Conservation (phyloP, 768 basidiomycete species). For the Phaffia australis region DNA sequence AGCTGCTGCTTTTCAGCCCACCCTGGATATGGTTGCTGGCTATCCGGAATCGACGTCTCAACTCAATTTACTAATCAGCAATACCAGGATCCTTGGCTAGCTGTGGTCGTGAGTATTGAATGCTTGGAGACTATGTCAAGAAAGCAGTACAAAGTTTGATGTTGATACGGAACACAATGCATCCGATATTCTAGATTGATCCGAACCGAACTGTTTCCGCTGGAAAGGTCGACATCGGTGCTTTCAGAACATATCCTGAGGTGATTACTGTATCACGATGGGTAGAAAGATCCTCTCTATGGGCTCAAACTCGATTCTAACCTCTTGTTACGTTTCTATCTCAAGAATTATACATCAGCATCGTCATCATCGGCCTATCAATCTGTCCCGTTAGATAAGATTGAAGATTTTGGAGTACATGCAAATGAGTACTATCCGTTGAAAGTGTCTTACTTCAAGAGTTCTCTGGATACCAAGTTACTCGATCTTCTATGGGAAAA, state of each 20-base stretch:
- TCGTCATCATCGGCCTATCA: slow-evolving; percentile 68
- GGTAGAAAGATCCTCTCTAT: background rate
- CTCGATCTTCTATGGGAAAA: slow-evolving; percentile 94
- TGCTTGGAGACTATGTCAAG: background rate
- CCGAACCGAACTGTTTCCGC: slow-evolving; percentile 97
- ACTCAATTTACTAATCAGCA: slow-evolving; percentile 93
- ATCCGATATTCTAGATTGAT: slow-evolving; percentile 57
- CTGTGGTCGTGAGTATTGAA: slow-evolving; percentile 67
- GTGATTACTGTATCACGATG: slow-evolving; percentile 28
- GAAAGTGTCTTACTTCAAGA: slow-evolving; percentile 92
- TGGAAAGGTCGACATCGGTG: slow-evolving; percentile 96
- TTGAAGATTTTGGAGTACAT: slow-evolving; percentile 98
- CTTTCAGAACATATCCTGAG: slow-evolving; percentile 94
- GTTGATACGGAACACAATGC: background rate
- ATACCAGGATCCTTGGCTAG: slow-evolving; percentile 91
- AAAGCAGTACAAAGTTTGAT: background rate
- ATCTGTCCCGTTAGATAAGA: slow-evolving; percentile 89
- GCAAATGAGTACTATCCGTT: slow-evolving; percentile 91
- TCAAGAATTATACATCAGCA: slow-evolving; percentile 69
- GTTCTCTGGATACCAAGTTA: slow-evolving; percentile 71
- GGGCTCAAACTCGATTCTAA: background rate
- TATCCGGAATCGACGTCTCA: slow-evolving; percentile 96
- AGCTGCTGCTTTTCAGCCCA: slow-evolving; percentile 44
- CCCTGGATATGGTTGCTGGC: slow-evolving; percentile 98
- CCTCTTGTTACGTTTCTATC: background rate